phyloP scores from a whole-genome alignment of 345 rosid genomes.

The Gossypium anomalum region DNA sequence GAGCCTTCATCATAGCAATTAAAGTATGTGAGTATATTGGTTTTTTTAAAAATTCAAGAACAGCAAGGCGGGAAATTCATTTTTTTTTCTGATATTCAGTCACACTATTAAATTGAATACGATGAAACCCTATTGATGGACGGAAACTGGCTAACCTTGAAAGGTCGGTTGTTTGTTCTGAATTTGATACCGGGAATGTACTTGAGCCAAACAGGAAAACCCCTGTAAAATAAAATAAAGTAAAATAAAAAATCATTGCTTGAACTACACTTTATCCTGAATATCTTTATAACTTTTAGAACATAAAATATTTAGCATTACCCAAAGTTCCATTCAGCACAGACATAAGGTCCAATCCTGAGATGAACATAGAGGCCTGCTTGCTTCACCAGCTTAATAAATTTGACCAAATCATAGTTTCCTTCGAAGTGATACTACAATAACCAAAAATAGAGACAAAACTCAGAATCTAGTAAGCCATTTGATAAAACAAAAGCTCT shows the following conservation, averaged over 20 bases:
- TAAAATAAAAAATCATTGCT: slow-evolving; percentile 19
- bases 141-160: slow-evolving; percentile 56
- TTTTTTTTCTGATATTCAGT: background rate
- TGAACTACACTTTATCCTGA: slow-evolving; percentile 7
- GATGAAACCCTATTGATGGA: slow-evolving; percentile 21
- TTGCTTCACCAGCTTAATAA: slow-evolving; percentile 73
- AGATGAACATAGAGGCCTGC: slow-evolving; percentile 93
- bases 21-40: slow-evolving; percentile 2
- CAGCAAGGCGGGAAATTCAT: background rate
- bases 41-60: background rate
- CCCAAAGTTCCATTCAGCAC: slow-evolving; percentile 99
- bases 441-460: slow-evolving; percentile 17
- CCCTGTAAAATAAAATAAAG: slow-evolving; percentile 45
- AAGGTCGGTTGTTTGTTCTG: slow-evolving; percentile 92
- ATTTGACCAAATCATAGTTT: slow-evolving; percentile 84
- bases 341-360: slow-evolving; percentile 96
- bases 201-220: slow-evolving; percentile 99
- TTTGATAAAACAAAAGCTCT: background rate
- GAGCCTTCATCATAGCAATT: slow-evolving; percentile 42
- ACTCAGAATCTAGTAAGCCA: slow-evolving; percentile 1
- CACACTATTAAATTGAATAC: background rate
- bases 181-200: slow-evolving; percentile 90
- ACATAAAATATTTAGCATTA: slow-evolving; percentile 24
- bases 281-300: background rate
- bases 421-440: slow-evolving; percentile 78